Evolutionary conservation across 768 basidiomycete genomes (phyloP).

Genomic region (Trametes meyenii): DNA sequence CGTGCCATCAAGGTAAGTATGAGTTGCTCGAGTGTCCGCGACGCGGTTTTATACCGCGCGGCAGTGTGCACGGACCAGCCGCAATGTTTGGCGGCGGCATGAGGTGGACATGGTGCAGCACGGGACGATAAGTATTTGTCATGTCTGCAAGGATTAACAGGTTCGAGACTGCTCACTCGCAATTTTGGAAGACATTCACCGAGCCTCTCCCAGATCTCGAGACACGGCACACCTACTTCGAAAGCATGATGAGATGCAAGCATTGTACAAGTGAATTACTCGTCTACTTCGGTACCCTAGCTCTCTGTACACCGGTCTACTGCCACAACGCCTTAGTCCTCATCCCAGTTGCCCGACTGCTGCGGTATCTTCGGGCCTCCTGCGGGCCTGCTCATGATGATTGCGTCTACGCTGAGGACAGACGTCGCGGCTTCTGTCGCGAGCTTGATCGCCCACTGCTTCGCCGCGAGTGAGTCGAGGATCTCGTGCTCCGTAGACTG

Average conservation of each 20-base stretch:
- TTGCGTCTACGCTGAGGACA: slow-evolving; percentile 93
- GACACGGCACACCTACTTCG: too few relatives aligned
- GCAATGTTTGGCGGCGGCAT: slow-evolving; percentile 1
- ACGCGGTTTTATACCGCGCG: slow-evolving; percentile 6
- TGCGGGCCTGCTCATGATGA: slow-evolving; percentile 96
- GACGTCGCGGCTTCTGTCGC: slow-evolving; percentile 91
- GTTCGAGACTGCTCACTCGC: not conserved
- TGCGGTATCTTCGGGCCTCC: slow-evolving; percentile 88
- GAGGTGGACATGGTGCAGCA: not conserved
- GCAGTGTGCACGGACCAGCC: slow-evolving; percentile 24
- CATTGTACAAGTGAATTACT: slow-evolving; percentile 25
- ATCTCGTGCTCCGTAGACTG: slow-evolving; percentile 64
- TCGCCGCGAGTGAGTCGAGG: slow-evolving; percentile 86
- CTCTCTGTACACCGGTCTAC: not conserved
- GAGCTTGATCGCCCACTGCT: slow-evolving; percentile 87
- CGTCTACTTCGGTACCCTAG: slow-evolving; percentile 21
- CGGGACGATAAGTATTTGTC: too few relatives aligned
- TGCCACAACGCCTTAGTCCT: slow-evolving; percentile 46
- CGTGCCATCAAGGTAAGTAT: slow-evolving; percentile 41
- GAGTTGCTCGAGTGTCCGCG: slow-evolving; percentile 20
- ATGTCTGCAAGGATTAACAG: too few relatives aligned
- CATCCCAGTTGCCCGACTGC: slow-evolving; percentile 87
- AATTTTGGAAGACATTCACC: too few relatives aligned
- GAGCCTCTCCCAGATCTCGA: too few relatives aligned
- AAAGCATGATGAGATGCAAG: not conserved